Evolutionary conservation across 352 stramenopile species (phyloP).

Genomic region (Phytophthora rubi): DNA sequence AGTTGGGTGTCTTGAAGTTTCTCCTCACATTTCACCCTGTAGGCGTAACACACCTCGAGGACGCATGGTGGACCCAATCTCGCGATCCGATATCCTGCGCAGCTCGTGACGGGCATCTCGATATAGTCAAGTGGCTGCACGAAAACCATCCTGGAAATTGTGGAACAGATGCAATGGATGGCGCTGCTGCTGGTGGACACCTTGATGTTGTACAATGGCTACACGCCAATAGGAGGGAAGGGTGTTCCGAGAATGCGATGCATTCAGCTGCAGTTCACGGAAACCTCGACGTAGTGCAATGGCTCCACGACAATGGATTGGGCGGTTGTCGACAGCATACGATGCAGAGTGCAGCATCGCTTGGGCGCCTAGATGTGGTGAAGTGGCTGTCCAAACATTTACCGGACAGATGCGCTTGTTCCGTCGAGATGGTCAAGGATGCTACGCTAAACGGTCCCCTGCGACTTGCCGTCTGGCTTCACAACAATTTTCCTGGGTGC

Average conservation of each 20-base stretch:
- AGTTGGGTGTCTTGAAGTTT: not conserved
- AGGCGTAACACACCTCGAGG: not conserved
- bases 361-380: not conserved
- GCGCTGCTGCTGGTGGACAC: not conserved
- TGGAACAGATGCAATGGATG: not conserved
- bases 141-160: not conserved
- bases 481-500: not conserved
- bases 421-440: not conserved
- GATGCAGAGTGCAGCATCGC: not conserved
- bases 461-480: not conserved
- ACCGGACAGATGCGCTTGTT: not conserved
- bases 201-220: constrained; percentile 1
- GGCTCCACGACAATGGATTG: not conserved
- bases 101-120: not conserved
- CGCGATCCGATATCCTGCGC: not conserved
- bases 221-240: not conserved
- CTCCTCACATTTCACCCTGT: not conserved
- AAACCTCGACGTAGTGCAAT: not conserved
- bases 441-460: not conserved
- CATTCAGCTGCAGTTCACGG: not conserved
- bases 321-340: not conserved
- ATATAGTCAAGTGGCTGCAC: not conserved
- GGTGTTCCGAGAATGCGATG: not conserved
- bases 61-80: not conserved
- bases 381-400: not conserved